Base-by-base conservation (phyloP, 1,139 yeast genomes). In the Magnusiomyces fungicola region DNA sequence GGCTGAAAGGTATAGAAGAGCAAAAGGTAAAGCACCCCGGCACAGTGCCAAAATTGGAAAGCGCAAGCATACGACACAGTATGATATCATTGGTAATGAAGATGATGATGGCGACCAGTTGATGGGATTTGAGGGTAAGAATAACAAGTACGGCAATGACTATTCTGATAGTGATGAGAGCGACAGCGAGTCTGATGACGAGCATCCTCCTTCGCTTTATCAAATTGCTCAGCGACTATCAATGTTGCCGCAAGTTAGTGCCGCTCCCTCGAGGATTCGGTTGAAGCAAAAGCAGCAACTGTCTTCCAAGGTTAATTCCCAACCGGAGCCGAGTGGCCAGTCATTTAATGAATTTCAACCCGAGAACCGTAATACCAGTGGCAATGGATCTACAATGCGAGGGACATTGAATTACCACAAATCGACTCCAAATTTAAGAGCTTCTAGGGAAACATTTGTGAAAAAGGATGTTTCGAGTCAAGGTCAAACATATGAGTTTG, bases 201-300 rank as follows among this genome's bases (percentile, higher is more conserved):
- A 46, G 24, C 42, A 41, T 1, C 48, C 49, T 1, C 51, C 51
- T 3, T 48, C 50, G 34, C 29, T 51, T 9, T 51, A 51, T 29
- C 50, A 51, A 9, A 51, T 51, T 33, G 45, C 47, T n/a, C 53
- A 51, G 25, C 37, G 50, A 18, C 48, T 51, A 3, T 48, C 51
- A 14, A 47, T 51, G 3, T 29, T 51, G 36, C 53, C 53, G 2
- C 42, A 34, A 32, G 50, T 51, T 22, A 51, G 53, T 40, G 47
- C 53, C 1, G 53, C 51, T 1, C 51, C 51, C 6, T 44, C 50
- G 2, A 41, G 44, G 33, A 19, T 36, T 3, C 21, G 24, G 19
- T 10, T 30, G 37, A 7, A 19, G 16, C 45, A 42, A 30, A 23
- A 29, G 25, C 45, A 42, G 45, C 45, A 42, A 21, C 45, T n/a